Conservation (phyloP, 2,329 filamentous ascomycete genomes). For the Nigrospora sphaerica region DNA sequence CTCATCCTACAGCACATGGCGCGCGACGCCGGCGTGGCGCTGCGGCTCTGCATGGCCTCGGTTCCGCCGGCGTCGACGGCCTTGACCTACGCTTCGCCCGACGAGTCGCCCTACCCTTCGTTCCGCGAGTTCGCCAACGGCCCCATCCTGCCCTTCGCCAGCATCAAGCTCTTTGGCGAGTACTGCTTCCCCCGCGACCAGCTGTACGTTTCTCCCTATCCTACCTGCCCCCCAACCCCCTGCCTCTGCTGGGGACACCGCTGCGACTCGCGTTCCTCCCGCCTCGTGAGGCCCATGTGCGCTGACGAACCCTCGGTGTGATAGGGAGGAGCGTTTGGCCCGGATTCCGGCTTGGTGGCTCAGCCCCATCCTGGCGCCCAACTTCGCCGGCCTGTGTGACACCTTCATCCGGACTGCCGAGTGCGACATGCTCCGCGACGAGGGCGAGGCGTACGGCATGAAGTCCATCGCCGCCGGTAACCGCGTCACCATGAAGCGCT, state of each 20-base stretch:
- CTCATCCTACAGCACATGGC: constrained; percentile 28
- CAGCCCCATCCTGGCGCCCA: constrained; percentile 19
- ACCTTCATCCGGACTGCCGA: constrained; percentile 25
- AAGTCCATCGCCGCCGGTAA: constrained; percentile 34
- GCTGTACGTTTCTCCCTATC: neutral
- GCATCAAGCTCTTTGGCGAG: constrained; percentile 24
- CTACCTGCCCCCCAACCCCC: too few relatives aligned
- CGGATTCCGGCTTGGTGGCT: constrained; percentile 27
- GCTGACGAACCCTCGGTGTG: too few relatives aligned
- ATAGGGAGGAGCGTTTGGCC: constrained; percentile 11
- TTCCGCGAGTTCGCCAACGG: constrained; percentile 25
- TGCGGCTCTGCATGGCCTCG: constrained; percentile 24
- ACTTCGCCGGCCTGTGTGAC: constrained; percentile 24
- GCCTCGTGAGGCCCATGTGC: too few relatives aligned
- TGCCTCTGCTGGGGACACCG: too few relatives aligned
- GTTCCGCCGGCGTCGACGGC: constrained; percentile 20
- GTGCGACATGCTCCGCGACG: constrained; percentile 37
- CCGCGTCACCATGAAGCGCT: constrained; percentile 37
- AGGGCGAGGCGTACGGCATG: constrained; percentile 38
- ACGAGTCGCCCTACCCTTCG: constrained; percentile 25
- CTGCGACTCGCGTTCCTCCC: too few relatives aligned
- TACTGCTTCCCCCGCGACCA: constrained; percentile 19
- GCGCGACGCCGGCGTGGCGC: constrained; percentile 26
- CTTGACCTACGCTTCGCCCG: constrained; percentile 20
- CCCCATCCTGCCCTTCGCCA: constrained; percentile 24